These are phyloP conservation scores for Talaromyces ruber DNA, from an alignment of 495 filamentous ascomycete species.

Conservation along the genomic window DNA sequence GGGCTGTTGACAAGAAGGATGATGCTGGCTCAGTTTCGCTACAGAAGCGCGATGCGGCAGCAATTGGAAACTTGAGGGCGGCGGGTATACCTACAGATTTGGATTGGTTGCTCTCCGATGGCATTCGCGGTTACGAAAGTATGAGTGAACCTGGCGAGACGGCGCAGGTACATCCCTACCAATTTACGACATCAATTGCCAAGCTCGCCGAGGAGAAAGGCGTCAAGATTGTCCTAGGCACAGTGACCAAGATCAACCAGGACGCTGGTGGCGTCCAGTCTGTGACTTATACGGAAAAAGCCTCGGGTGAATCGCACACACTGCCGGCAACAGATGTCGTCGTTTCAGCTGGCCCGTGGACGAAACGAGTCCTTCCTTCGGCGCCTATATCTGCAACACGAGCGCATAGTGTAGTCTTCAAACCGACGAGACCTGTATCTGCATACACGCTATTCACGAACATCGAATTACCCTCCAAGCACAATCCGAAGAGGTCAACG, in stretches of 20 bases:
- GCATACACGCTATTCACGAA: conserved; percentile 88
- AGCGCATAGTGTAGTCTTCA: conserved; percentile 86
- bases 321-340: conserved; percentile 74
- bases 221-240: conserved; percentile 59
- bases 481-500: conserved; percentile 46
- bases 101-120: conserved; percentile 72
- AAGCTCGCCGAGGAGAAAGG: conserved; percentile 69
- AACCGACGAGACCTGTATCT: conserved; percentile 62
- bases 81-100: conserved; percentile 68
- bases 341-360: conserved; percentile 88
- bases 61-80: conserved; percentile 46
- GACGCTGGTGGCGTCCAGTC: conserved; percentile 45
- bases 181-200: conserved; percentile 85
- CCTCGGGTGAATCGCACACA: conserved; percentile 44
- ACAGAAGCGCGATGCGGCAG: conserved; percentile 63
- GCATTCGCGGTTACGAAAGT: conserved; percentile 62
- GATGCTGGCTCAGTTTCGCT: conserved; percentile 40
- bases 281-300: conserved; percentile 68
- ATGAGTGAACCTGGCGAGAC: conserved; percentile 78
- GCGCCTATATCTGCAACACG: conserved; percentile 74
- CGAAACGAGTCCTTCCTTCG: conserved; percentile 58
- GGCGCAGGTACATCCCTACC: conserved; percentile 89
- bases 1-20: conserved; percentile 30
- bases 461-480: conserved; percentile 63
- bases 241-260: conserved; percentile 55